Conservation (phyloP, 2,329 filamentous ascomycete genomes). For the Akanthomyces dipterigenus region DNA sequence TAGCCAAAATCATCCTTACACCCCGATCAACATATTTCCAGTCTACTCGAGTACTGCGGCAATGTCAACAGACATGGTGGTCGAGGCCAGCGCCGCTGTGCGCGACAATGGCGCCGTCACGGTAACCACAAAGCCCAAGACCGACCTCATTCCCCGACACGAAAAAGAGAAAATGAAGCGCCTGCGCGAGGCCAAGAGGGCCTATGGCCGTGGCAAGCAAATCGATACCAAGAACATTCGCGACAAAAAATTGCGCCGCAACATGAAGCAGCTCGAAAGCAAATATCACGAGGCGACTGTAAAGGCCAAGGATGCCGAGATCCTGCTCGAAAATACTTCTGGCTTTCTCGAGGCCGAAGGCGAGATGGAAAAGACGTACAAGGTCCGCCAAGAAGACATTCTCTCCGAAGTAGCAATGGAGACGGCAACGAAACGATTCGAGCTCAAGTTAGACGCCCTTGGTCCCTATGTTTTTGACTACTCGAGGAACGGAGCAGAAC, state of each 20-base stretch:
- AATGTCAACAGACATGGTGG: slow-evolving; percentile 1
- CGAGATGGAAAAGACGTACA: slow-evolving; percentile 87
- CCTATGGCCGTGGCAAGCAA: slow-evolving; percentile 77
- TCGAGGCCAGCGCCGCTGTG: slow-evolving; percentile 26
- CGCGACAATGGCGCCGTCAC: slow-evolving; percentile 48
- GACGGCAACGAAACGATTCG: slow-evolving; percentile 88
- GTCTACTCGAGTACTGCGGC: not conserved
- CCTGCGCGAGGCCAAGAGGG: slow-evolving; percentile 57
- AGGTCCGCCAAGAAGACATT: slow-evolving; percentile 85
- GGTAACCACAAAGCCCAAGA: slow-evolving; percentile 39
- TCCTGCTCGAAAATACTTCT: slow-evolving; percentile 76
- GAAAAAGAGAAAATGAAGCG: slow-evolving; percentile 47
- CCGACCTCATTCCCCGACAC: slow-evolving; percentile 44
- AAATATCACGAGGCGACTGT: slow-evolving; percentile 77
- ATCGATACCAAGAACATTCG: slow-evolving; percentile 67
- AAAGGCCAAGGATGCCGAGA: slow-evolving; percentile 90
- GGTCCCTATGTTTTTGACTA: slow-evolving; percentile 89
- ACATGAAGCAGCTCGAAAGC: slow-evolving; percentile 68
- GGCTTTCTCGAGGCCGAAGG: slow-evolving; percentile 86
- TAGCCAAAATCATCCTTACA: not conserved
- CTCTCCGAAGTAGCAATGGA: slow-evolving; percentile 66
- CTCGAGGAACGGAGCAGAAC: slow-evolving; percentile 77
- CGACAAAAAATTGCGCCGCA: slow-evolving; percentile 84
- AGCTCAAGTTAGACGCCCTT: slow-evolving; percentile 72
- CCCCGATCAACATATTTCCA: not conserved